phyloP scores from a whole-genome alignment of 108 stramenopile species.

The Cylindrotheca fusiformis region DNA sequence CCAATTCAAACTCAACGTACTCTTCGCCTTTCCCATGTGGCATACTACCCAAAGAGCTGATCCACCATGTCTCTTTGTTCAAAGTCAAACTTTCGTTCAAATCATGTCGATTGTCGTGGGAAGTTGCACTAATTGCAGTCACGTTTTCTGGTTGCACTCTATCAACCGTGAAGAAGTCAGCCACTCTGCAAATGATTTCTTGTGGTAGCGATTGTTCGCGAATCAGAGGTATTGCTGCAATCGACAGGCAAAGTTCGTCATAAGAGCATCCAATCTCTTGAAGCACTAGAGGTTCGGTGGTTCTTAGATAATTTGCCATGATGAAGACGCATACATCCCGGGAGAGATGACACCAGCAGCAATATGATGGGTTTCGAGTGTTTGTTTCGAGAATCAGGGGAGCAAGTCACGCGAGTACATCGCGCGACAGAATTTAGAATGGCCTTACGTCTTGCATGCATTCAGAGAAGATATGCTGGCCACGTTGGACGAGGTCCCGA shows the following conservation, averaged over 20 bases:
- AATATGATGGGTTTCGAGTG: too few species aligned
- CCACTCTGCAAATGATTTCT: slow-evolving; percentile 23
- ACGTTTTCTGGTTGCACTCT: slow-evolving; percentile 6
- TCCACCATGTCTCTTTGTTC: slow-evolving; percentile 16
- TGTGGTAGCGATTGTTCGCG: slow-evolving; percentile 2
- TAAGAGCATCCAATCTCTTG: not conserved
- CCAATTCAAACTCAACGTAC: slow-evolving; percentile 27
- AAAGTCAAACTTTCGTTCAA: slow-evolving; percentile 9
- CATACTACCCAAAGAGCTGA: slow-evolving; percentile 18
- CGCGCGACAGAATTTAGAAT: too few species aligned
- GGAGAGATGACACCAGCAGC: too few species aligned
- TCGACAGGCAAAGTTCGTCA: not conserved
- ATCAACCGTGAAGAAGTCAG: slow-evolving; percentile 14
- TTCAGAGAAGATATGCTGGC: too few species aligned
- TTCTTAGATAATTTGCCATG: too few species aligned
- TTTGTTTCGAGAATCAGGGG: too few species aligned
- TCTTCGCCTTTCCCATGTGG: slow-evolving; percentile 16
- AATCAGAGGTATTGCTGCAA: not conserved
- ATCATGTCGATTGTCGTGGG: slow-evolving; percentile 2
- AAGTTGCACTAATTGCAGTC: slow-evolving; percentile 8
- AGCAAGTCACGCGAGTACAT: too few species aligned
- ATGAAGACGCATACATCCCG: too few species aligned
- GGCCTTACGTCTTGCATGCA: too few species aligned
- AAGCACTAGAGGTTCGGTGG: not conserved
- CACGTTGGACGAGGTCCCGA: too few species aligned